phyloP scores from a whole-genome alignment of 2,329 filamentous ascomycete genomes.

The Diaporthe vaccinii region DNA sequence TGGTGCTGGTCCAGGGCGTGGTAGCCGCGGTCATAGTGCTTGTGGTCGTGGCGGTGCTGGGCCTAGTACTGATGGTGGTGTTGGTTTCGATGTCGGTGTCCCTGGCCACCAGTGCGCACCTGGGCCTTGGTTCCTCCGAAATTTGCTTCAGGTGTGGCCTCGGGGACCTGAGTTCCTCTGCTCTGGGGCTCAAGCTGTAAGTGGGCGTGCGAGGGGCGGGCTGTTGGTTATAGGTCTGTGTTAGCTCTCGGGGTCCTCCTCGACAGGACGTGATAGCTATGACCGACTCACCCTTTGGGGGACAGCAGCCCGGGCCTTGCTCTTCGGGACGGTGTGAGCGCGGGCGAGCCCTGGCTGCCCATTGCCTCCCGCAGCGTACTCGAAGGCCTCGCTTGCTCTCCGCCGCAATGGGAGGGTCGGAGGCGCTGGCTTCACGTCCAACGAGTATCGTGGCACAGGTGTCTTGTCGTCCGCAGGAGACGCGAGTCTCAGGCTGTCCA shows the following conservation, averaged over 20 bases:
- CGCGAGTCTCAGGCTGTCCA: background rate
- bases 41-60: background rate
- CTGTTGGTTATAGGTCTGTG: background rate
- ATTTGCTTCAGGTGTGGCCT: background rate
- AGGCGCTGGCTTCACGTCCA: background rate
- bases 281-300: conserved; percentile 23
- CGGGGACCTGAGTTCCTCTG: background rate
- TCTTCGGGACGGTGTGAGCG: conserved; percentile 25
- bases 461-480: background rate
- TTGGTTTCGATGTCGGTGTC: background rate
- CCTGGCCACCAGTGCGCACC: background rate
- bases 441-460: background rate
- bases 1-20: background rate
- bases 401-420: background rate
- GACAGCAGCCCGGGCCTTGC: conserved; percentile 7
- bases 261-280: conserved; percentile 2
- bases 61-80: background rate
- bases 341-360: conserved; percentile 2
- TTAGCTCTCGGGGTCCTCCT: background rate
- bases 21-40: background rate
- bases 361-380: background rate
- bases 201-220: background rate
- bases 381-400: conserved; percentile 25
- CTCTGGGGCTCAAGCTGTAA: background rate
- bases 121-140: background rate